A percentile compares a stretch with the other conserved stretches of the same genome.
These are phyloP conservation scores for Neofusicoccum laricinum DNA, from an alignment of 2,329 filamentous ascomycete species.

Conservation along the genomic window DNA sequence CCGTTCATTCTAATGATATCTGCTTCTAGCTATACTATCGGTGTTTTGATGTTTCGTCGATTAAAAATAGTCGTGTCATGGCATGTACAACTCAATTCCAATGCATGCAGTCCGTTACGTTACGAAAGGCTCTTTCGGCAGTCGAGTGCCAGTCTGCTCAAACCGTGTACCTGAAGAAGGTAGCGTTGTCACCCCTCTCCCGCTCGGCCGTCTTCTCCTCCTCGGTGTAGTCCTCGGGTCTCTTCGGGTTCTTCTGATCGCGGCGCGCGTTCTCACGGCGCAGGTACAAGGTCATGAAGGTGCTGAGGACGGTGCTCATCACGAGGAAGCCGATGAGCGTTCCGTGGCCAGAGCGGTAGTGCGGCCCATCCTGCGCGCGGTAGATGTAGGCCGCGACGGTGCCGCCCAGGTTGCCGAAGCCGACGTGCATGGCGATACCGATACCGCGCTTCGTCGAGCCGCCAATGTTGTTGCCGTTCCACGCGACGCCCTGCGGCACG, in stretches of 20 bases:
- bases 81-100: background rate
- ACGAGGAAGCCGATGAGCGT: conserved; percentile 44
- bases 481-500: conserved; percentile 55
- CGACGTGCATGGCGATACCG: conserved; percentile 56
- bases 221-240: conserved; percentile 46
- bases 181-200: conserved; percentile 57
- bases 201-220: conserved; percentile 54
- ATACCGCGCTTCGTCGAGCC: conserved; percentile 55
- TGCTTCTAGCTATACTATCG: background rate
- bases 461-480: conserved; percentile 59
- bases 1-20: background rate
- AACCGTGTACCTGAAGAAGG: conserved; percentile 39
- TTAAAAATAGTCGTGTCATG: background rate
- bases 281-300: conserved; percentile 58
- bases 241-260: conserved; percentile 48
- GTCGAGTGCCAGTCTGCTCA: conserved; percentile 11
- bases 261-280: conserved; percentile 56
- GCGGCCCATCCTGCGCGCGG: conserved; percentile 40
- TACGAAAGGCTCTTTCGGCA: background rate
- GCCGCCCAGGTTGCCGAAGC: conserved; percentile 42
- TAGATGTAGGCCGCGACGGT: conserved; percentile 50
- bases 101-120: background rate
- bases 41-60: background rate
- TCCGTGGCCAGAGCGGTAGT: conserved; percentile 46
- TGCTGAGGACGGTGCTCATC: conserved; percentile 51